Evolutionary conservation across 2,329 filamentous ascomycete genomes (phyloP).

Genomic region (Penicillium capsulatum): DNA sequence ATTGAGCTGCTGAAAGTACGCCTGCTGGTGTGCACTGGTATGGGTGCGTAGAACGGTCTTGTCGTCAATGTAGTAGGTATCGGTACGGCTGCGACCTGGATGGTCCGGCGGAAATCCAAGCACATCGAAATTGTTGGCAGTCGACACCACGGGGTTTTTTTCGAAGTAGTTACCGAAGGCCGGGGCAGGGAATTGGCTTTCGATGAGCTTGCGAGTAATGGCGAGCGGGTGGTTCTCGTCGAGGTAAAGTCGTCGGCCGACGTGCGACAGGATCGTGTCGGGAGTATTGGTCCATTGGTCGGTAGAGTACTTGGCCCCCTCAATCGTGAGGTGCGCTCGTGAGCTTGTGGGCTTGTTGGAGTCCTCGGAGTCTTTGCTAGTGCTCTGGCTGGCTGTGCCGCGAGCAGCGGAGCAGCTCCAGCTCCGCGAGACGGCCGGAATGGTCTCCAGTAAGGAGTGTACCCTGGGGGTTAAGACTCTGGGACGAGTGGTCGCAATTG

Average conservation of each 20-base stretch:
- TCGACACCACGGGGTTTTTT: slow-evolving; percentile 77
- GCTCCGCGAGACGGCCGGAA: slow-evolving; percentile 17
- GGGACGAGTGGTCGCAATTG: slow-evolving; percentile 24
- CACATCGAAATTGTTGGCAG: slow-evolving; percentile 92
- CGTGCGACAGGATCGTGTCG: slow-evolving; percentile 65
- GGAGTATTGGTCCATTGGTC: slow-evolving; percentile 87
- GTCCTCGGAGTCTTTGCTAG: too few species aligned
- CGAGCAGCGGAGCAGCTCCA: slow-evolving; percentile 35
- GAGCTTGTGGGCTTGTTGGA: not conserved
- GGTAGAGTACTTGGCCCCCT: slow-evolving; percentile 59
- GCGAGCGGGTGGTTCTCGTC: slow-evolving; percentile 82
- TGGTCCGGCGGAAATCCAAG: slow-evolving; percentile 85
- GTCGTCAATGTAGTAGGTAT: slow-evolving; percentile 93
- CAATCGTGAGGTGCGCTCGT: slow-evolving; percentile 49
- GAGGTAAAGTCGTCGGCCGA: slow-evolving; percentile 80
- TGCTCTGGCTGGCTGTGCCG: slow-evolving; percentile 16
- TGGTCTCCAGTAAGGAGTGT: slow-evolving; percentile 14
- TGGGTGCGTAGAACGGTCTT: slow-evolving; percentile 84
- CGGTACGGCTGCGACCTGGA: slow-evolving; percentile 77
- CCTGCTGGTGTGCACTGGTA: slow-evolving; percentile 90
- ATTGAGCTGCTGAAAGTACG: slow-evolving; percentile 65
- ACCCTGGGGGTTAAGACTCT: slow-evolving; percentile 22
- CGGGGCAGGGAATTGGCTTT: slow-evolving; percentile 74
- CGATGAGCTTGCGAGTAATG: slow-evolving; percentile 88
- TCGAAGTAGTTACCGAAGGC: slow-evolving; percentile 73